phyloP scores from a whole-genome alignment of 2,329 filamentous ascomycete genomes.

The Simplicillium sp. region DNA sequence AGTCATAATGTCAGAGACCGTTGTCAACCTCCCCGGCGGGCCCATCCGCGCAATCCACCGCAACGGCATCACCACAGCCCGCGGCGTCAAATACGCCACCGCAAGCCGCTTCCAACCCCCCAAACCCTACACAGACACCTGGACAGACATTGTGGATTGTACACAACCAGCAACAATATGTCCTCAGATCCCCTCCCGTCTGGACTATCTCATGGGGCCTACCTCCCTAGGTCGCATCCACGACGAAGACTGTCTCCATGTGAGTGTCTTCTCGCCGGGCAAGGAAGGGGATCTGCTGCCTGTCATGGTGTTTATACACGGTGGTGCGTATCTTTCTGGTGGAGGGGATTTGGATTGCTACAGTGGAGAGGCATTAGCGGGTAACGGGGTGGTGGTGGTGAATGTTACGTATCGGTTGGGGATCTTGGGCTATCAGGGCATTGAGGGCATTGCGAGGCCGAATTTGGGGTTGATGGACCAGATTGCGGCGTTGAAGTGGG shows the following conservation, averaged over 20 bases:
- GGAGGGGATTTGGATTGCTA: conserved; percentile 8
- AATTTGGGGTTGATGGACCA: conserved; percentile 55
- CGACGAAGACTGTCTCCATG: conserved; percentile 10
- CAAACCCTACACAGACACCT: conserved; percentile 1
- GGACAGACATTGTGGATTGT: conserved; percentile 6
- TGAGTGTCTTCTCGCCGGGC: conserved; percentile 7
- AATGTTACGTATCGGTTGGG: conserved; percentile 23
- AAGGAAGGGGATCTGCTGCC: conserved; percentile 6
- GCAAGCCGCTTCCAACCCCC: conserved; percentile 10
- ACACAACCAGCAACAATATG: conserved; percentile 8
- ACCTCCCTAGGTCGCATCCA: conserved; percentile 4
- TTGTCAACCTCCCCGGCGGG: conserved; percentile 10
- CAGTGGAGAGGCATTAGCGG: conserved; percentile 3
- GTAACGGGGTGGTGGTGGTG: conserved; percentile 13
- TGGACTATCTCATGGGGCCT: conserved; percentile 7
- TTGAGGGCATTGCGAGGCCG: conserved; percentile 11
- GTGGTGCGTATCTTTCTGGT: conserved; percentile 12
- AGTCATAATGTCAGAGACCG: neutral
- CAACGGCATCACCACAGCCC: conserved; percentile 5
- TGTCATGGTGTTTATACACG: conserved; percentile 17
- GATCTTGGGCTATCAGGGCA: conserved; percentile 26
- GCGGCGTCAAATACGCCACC: conserved; percentile 7
- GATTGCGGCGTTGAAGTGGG: conserved; percentile 49
- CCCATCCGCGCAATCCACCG: conserved; percentile 5
- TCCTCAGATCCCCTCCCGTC: conserved; percentile 8